These are phyloP conservation scores for Rhododendron ferrugineum DNA, from an alignment of 148 eudicot species.

Conservation along the genomic window DNA sequence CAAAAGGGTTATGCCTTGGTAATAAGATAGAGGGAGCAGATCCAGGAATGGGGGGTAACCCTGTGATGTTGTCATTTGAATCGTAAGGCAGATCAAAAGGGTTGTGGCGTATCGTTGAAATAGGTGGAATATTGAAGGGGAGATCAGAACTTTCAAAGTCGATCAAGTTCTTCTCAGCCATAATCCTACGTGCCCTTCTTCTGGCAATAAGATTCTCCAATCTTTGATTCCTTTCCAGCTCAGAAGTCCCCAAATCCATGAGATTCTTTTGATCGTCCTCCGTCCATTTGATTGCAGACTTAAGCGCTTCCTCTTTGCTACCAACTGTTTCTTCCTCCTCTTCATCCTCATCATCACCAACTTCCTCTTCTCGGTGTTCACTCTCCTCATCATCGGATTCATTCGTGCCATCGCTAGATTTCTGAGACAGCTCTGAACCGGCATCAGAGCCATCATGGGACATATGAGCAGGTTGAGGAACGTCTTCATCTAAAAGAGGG, in stretches of 20 bases:
- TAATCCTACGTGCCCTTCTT: constrained; percentile 43
- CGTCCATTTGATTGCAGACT: constrained; percentile 52
- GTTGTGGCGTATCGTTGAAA: constrained; percentile 40
- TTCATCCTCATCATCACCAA: constrained; percentile 37
- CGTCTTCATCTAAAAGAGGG: constrained; percentile 39
- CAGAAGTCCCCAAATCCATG: constrained; percentile 42
- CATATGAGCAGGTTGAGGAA: constrained; percentile 15
- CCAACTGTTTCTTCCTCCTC: constrained; percentile 29
- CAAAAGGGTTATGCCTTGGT: constrained; percentile 50
- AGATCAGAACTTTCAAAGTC: constrained; percentile 39
- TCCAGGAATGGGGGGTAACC: constrained; percentile 45
- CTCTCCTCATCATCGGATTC: constrained; percentile 16
- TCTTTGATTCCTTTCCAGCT: constrained; percentile 57
- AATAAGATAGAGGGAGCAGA: constrained; percentile 56
- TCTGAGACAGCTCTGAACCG: constrained; percentile 21
- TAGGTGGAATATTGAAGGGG: constrained; percentile 38
- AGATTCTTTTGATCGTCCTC: constrained; percentile 67
- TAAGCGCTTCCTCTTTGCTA: constrained; percentile 17
- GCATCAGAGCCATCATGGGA: constrained; percentile 23
- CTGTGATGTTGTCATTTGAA: constrained; percentile 17
- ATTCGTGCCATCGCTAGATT: constrained; percentile 18
- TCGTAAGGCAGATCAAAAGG: constrained; percentile 39
- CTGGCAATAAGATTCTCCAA: constrained; percentile 51
- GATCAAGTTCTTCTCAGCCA: constrained; percentile 43
- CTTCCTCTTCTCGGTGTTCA: constrained; percentile 25